Percentiles rank a stretch among this genome's conserved stretches.
Evolutionary conservation across 495 filamentous ascomycete genomes (phyloP).

Genomic region (Aspergillus leporis): DNA sequence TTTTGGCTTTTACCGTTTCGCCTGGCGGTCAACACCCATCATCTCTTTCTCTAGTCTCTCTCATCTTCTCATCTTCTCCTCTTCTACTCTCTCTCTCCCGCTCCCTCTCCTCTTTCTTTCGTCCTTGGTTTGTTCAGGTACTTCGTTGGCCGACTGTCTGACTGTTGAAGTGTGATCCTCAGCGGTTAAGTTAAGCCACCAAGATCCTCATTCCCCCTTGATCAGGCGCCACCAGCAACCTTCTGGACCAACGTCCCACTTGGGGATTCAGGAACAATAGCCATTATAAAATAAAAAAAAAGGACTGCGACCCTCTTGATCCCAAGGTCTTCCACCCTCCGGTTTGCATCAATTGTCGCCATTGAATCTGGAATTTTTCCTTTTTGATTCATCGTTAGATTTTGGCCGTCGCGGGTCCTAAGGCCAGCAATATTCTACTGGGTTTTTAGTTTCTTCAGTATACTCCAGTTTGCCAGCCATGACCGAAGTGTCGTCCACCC

Average conservation of each 20-base stretch:
- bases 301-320: constrained; percentile 13
- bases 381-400: constrained; percentile 8
- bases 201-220: constrained; percentile 3
- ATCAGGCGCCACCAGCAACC: constrained; percentile 8
- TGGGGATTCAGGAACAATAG: constrained; percentile 14
- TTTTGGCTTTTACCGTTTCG: constrained; percentile 5
- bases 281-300: background rate
- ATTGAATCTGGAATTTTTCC: constrained; percentile 18
- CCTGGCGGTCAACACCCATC: constrained; percentile 21
- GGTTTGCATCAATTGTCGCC: constrained; percentile 3
- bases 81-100: constrained; percentile 13
- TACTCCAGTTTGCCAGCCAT: constrained; percentile 31
- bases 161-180: constrained; percentile 5
- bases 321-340: constrained; percentile 7
- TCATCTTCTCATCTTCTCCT: constrained; percentile 17
- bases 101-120: constrained; percentile 2
- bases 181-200: constrained; percentile 10
- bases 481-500: constrained; percentile 81
- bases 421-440: constrained; percentile 11
- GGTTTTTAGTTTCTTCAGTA: constrained; percentile 10
- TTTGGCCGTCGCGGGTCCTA: constrained; percentile 12
- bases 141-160: constrained; percentile 4
- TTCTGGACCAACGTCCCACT: constrained; percentile 12
- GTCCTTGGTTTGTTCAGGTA: constrained; percentile 7
- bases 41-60: constrained; percentile 18